Base-by-base conservation (phyloP, 2,329 filamentous ascomycete species). In the Colletotrichum somersetense region DNA sequence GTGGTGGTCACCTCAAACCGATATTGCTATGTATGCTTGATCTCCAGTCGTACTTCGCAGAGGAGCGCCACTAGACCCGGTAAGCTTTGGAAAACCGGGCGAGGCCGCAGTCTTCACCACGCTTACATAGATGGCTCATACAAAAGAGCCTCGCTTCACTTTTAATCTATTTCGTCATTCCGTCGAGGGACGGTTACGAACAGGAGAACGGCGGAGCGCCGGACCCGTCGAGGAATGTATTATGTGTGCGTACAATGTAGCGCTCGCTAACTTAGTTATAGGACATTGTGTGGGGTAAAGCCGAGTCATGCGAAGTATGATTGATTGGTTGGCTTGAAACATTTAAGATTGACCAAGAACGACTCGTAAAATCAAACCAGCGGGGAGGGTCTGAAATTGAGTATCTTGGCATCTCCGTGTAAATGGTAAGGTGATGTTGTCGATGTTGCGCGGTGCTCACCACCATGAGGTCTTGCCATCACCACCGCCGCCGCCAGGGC, bases 261-360 rank as follows among this genome's bases (percentile, higher is more conserved):
- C 56, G 57, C 55, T 44, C 56, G 57, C 55, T 44, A 67, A 62
- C 56, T 33, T 62, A 57, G 56, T 48, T 53, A 63, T 52, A 56
- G 53, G 38, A 72, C 38, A 18, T 48, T 16, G 53, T 55, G 66
- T 69, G 59, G 59, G 40, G 23, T 18, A 35, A n/a, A 35, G 20
- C 38, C 59, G 69, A 72, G 66, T 72, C 66, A 72, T 69, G 69
- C 53, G 14, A 23, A 18, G n/a, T 18, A 30, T 40, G 33, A 64
- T 72, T 72, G 66, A 66, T 48, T 40, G 18, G 30, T 30, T 30
- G 30, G 38, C n/a, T 33, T 58, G 40, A 44, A 40, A 40, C 59
- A 61, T 38, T 6, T 20, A 12, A 69, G 63, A 64, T 64, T 69
- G 40, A 46, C 69, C 58, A 69, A 69, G 65, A 72, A 55, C 65